Evolutionary conservation across 2,329 filamentous ascomycete species (phyloP).

Genomic region (Cladorrhinum sp.): DNA sequence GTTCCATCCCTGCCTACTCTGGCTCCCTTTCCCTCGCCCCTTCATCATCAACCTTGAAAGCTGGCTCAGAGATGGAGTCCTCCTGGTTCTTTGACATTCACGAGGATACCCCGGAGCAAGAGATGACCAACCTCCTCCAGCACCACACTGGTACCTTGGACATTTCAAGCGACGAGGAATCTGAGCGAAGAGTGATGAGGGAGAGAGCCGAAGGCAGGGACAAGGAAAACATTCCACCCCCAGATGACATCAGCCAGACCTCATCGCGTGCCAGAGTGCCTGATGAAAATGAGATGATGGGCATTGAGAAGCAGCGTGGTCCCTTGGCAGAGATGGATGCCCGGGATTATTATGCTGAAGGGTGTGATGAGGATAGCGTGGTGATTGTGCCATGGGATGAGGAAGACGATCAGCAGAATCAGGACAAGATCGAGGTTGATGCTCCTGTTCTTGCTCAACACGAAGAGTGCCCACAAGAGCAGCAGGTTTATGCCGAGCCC

Average conservation of each 20-base stretch:
- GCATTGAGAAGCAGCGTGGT: slow-evolving; percentile 61
- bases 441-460: neutral
- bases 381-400: slow-evolving; percentile 63
- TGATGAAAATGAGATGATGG: slow-evolving; percentile 55
- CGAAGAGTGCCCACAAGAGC: neutral
- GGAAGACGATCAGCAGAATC: slow-evolving; percentile 30
- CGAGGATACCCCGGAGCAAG: slow-evolving; percentile 85
- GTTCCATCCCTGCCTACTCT: slow-evolving; percentile 64
- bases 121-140: slow-evolving; percentile 89
- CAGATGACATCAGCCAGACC: slow-evolving; percentile 61
- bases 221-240: slow-evolving; percentile 91
- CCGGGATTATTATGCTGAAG: slow-evolving; percentile 65
- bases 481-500: slow-evolving; percentile 20
- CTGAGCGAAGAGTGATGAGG: slow-evolving; percentile 49
- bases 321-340: slow-evolving; percentile 67
- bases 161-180: slow-evolving; percentile 84
- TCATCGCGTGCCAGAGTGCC: slow-evolving; percentile 35
- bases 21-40: slow-evolving; percentile 35
- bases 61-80: slow-evolving; percentile 49
- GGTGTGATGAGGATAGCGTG: slow-evolving; percentile 60
- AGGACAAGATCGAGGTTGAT: neutral
- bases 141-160: slow-evolving; percentile 85
- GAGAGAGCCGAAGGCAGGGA: slow-evolving; percentile 62
- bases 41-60: slow-evolving; percentile 38
- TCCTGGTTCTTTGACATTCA: slow-evolving; percentile 93